Evolutionary conservation across 129 eudicot genomes (phyloP), one percentile per base, ranked within the genome.

Genomic region (Tagetes patula): DNA sequence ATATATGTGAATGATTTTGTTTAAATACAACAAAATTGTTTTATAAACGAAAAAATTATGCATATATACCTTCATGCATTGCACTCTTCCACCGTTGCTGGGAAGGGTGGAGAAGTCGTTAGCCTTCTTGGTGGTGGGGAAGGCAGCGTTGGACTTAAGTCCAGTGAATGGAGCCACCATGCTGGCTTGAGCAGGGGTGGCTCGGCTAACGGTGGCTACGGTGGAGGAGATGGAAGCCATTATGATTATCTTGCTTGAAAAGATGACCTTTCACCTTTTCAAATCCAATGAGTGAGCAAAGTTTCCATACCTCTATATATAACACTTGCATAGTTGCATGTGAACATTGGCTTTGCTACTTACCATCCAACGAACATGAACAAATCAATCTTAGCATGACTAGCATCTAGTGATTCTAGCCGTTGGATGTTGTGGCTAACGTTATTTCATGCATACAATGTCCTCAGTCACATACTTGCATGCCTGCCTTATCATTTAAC

Each of bases 91-190:
- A 31, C 85, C 91, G 45, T 84, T 86, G 87, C 79, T 84, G 20
- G 96, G 74, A 38, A 85, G 77, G 37, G 83, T 62, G 41, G 95
- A 75, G 65, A 83, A 72, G 82, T 84, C 85, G 62, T 40, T 72
- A 55, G 65, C 14, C 86, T 89, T 89, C 82, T 77, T 83, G 79
- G 89, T 78, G 9, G 38, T 47, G 4, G 96, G 89, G 84, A 89
- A 89, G 37, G 83, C 76, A 0, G 84, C 69, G 58, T 77, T 30
- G 30, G 91, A 74, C 85, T 83, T 89, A 60, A 89, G 88, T 0
- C 91, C 96, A 61, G 74, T 84, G 84, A 85, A 88, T 3, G 91
- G 96, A 40, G 91, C 84, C 32, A 80, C 88, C 82, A 85, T 66
- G 85, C 73, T 83, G 46, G 91, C 84, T 52, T 85, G 95, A 20